Evolutionary conservation across 2,329 filamentous ascomycete genomes (phyloP), one percentile per base, ranked within the genome.

Genomic region (Hymenoscyphus albidus): DNA sequence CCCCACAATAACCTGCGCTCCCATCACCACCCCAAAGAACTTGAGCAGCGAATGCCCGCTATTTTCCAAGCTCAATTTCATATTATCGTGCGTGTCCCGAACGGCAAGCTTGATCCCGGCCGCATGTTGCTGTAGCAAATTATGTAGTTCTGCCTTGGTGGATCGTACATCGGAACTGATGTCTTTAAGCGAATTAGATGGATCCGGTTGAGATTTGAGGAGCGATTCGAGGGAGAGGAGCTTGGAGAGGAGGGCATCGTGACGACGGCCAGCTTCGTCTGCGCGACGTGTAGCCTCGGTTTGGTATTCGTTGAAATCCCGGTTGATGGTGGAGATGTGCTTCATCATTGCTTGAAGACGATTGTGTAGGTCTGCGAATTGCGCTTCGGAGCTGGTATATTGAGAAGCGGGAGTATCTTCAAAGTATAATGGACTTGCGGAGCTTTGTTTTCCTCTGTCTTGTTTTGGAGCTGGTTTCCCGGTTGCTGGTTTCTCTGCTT

Each of bases 321-420:
- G 82, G 76, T 86, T 87, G 64, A 92, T 80, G 70, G 82, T 83
- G 22, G 82, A 81, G 54, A 92, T 79, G 72, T 90, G 87, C 77
- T 92, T 88, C 76, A 86, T 87, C 65, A 92, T 81, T 70, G 81
- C 82, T 76, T 93, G 92, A 18, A 98, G 80, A 39, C 93, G 90
- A 79, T 90, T 90, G 80, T 96, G 90, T 14, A 98, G 83, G 75
- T 97, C 93, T 40, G 84, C 83, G 74, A 97, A 94, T 76, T 97
- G 92, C 62, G 81, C 77, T 48, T 80, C 78, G 1, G 80, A 77
- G 71, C 72, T 80, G 75, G 68, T 77, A 73, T 71, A 80, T 74
- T 77, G 76, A 66, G 71, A 77, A 2, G 74, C 73, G 31, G 75
- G 74, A 57, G 71, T 64, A 66, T 74, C 70, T 13, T 79, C 63